Conservation (phyloP, 1,284 basidiomycete species). For the Naganishia sp. region DNA sequence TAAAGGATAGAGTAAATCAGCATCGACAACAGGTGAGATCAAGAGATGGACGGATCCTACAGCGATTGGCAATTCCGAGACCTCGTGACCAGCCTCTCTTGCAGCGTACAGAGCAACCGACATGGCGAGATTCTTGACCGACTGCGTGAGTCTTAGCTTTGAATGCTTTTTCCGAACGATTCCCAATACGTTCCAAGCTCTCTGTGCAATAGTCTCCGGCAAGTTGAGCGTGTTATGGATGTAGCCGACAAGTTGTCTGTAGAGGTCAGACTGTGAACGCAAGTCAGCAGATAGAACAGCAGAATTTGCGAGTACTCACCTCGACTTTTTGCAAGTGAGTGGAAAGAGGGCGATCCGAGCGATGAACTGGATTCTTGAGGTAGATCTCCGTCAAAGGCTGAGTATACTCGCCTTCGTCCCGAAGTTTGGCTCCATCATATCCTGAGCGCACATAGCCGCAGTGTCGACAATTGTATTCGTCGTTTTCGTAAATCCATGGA, state of each 20-base stretch:
- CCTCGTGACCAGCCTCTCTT: constrained; percentile 16
- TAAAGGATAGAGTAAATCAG: not conserved
- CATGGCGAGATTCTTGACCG: constrained; percentile 11
- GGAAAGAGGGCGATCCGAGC: too few species aligned
- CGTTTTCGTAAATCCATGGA: constrained; percentile 20
- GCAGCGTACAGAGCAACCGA: constrained; percentile 4
- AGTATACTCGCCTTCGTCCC: constrained; percentile 12
- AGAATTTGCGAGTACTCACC: not conserved
- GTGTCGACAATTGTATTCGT: constrained; percentile 20
- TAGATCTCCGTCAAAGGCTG: constrained; percentile 13
- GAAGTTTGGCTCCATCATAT: not conserved
- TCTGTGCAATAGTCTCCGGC: constrained; percentile 2
- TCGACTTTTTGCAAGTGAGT: not conserved
- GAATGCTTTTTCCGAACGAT: not conserved
- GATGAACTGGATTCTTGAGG: constrained; percentile 16
- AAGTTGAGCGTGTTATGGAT: constrained; percentile 10
- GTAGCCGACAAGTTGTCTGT: constrained; percentile 7
- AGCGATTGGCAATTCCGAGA: constrained; percentile 3
- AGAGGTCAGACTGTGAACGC: constrained; percentile 1
- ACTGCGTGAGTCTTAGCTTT: constrained; percentile 3
- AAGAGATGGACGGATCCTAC: not conserved
- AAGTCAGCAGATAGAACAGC: not conserved
- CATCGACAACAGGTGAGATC: not conserved
- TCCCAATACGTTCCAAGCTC: constrained; percentile 20
- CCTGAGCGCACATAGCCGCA: constrained; percentile 8